A percentile compares a stretch with the other conserved stretches of the same genome.
Conservation (phyloP, 306 rosid species). For the Lathyrus oleraceus region DNA sequence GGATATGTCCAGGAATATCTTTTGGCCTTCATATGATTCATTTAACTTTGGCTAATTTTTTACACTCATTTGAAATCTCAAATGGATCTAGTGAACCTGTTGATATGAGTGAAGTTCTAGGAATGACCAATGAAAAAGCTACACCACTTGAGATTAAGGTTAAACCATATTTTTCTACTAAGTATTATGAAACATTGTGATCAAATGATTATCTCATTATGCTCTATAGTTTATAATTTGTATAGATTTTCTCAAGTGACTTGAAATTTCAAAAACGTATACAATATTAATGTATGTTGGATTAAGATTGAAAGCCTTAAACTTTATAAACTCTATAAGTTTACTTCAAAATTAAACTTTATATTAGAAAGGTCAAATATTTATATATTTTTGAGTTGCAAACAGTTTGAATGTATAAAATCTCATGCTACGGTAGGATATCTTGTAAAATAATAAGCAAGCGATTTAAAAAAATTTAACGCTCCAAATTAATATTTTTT, state of each 20-base stretch:
- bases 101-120: conserved; percentile 24
- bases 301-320: too few species aligned
- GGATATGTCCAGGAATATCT: conserved; percentile 29
- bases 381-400: too few species aligned
- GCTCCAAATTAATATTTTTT: too few species aligned
- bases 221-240: neutral
- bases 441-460: too few species aligned
- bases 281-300: too few species aligned
- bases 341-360: too few species aligned
- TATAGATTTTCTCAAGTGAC: neutral
- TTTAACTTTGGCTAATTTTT: conserved; percentile 23
- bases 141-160: conserved; percentile 25
- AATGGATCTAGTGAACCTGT: neutral
- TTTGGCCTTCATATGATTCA: conserved; percentile 21
- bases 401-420: too few species aligned
- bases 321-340: too few species aligned
- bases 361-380: too few species aligned
- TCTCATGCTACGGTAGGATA: too few species aligned
- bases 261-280: neutral
- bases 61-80: conserved; percentile 22
- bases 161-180: conserved; percentile 22
- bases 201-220: neutral
- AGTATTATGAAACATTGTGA: conserved; percentile 15
- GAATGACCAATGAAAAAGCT: conserved; percentile 10
- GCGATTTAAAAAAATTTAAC: too few species aligned